Evolutionary conservation across 2,329 filamentous ascomycete genomes (phyloP).

Genomic region (Periglandula ipomoeae): DNA sequence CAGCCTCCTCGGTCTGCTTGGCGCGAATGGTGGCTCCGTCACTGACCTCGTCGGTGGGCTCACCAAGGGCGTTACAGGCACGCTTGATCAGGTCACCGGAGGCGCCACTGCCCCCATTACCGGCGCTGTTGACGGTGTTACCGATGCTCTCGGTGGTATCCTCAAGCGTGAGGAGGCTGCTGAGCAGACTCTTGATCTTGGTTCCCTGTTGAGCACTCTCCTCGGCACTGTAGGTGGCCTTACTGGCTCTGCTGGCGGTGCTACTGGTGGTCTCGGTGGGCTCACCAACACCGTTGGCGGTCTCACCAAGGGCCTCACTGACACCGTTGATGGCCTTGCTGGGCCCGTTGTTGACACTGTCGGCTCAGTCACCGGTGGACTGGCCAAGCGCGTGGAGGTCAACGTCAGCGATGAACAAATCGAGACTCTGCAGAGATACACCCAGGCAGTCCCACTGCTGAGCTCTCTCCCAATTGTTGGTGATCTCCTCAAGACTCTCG

Average conservation of each 20-base stretch:
- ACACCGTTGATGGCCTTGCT: neutral
- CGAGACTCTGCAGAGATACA: no score
- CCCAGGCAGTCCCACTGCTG: no score
- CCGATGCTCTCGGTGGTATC: neutral
- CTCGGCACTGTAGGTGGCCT: no score
- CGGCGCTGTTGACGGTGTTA: neutral
- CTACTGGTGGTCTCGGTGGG: neutral
- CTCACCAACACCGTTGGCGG: neutral
- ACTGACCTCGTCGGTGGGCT: neutral
- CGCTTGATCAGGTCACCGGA: neutral
- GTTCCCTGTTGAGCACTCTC: no score
- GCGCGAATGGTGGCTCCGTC: no score
- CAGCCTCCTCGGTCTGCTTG: no score
- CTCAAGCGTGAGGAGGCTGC: neutral
- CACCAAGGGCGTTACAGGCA: neutral
- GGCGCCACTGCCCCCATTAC: neutral
- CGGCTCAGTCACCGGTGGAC: neutral
- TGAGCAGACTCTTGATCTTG: no score
- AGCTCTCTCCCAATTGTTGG: no score
- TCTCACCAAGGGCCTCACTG: neutral
- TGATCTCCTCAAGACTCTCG: neutral
- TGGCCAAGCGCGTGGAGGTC: neutral
- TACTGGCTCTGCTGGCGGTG: no score
- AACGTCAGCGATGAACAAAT: no score
- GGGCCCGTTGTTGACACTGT: neutral